Evolutionary conservation across 208 protist species (phyloP).

Genomic region (Leishmania arabica): DNA sequence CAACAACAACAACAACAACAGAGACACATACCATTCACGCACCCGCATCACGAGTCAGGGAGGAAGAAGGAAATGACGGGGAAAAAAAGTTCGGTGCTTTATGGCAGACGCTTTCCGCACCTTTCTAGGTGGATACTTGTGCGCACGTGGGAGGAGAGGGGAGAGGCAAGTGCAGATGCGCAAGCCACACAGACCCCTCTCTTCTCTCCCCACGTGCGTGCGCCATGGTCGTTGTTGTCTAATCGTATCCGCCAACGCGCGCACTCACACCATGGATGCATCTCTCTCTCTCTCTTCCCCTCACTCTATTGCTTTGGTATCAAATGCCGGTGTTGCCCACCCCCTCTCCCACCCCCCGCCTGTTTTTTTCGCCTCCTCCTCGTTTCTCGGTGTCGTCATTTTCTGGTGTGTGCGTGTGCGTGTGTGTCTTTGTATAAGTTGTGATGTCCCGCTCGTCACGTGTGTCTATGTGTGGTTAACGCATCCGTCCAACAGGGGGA

Average conservation of each 20-base stretch:
- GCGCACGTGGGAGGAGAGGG: background rate
- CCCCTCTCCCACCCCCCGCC: too few relatives aligned
- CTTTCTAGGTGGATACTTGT: background rate
- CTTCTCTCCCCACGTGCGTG: background rate
- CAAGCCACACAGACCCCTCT: background rate
- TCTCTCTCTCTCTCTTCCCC: background rate
- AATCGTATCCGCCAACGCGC: background rate
- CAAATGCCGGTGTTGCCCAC: too few relatives aligned
- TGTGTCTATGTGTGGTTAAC: background rate
- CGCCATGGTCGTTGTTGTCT: background rate
- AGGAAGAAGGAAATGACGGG: slow-evolving; percentile 10
- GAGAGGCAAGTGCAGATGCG: background rate
- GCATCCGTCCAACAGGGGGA: background rate
- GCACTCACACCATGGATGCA: background rate
- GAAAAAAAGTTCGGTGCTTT: background rate
- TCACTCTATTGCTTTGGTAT: too few relatives aligned
- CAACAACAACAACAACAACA: background rate
- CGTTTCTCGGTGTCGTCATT: background rate
- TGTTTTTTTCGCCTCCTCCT: background rate
- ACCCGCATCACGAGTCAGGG: background rate
- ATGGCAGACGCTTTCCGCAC: background rate
- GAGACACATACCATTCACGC: slow-evolving; percentile 11
- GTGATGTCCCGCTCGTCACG: too few relatives aligned
- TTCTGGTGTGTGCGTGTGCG: too few relatives aligned
- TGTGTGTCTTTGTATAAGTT: too few relatives aligned